Evolutionary conservation across 176 grass and related monocot genomes (phyloP).

Genomic region (Chrysopogon serrulatus): DNA sequence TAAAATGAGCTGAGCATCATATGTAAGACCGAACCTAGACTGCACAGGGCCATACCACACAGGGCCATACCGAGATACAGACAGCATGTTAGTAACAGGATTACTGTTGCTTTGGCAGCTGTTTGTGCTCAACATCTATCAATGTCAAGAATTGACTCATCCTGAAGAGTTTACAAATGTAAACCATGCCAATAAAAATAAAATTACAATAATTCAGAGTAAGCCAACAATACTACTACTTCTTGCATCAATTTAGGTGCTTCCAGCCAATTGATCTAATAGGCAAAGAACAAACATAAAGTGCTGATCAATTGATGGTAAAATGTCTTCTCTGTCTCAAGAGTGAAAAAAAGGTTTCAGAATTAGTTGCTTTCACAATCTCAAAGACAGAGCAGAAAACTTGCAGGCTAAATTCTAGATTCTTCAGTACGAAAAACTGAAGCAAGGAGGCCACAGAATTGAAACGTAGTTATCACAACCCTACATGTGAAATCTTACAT

Average conservation of each 20-base stretch:
- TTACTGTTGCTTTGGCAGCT: too few relatives aligned
- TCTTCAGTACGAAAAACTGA: background rate
- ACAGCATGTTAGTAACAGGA: too few relatives aligned
- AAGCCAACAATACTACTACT: too few relatives aligned
- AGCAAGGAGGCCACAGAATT: background rate
- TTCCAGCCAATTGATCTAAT: background rate
- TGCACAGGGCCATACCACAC: too few relatives aligned
- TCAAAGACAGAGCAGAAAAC: background rate
- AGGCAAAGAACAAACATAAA: background rate
- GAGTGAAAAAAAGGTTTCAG: background rate
- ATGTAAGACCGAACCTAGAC: too few relatives aligned
- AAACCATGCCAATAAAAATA: too few relatives aligned
- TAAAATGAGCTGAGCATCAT: too few relatives aligned
- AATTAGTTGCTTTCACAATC: background rate
- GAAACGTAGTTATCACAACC: background rate
- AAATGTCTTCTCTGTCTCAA: background rate
- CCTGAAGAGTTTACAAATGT: too few relatives aligned
- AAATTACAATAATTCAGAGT: too few relatives aligned
- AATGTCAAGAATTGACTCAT: too few relatives aligned
- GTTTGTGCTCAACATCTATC: too few relatives aligned
- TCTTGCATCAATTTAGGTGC: background rate
- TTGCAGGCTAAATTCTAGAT: background rate
- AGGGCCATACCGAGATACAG: too few relatives aligned
- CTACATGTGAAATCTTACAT: background rate
- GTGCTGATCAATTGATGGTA: background rate